phyloP scores from a whole-genome alignment of 2,329 filamentous ascomycete genomes.

The Fusarium chlamydosporum region DNA sequence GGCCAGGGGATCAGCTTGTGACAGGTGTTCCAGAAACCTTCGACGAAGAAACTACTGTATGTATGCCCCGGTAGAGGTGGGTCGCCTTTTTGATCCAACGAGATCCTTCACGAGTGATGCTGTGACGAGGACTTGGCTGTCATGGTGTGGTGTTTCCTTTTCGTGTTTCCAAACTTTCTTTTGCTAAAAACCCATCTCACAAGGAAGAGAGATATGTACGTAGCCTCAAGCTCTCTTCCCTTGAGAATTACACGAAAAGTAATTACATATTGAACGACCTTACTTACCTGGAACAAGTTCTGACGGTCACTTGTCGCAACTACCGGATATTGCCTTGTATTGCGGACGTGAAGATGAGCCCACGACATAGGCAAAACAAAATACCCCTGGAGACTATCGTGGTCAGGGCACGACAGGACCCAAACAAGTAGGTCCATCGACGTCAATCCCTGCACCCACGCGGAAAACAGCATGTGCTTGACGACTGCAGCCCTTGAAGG shows the following conservation, averaged over 20 bases:
- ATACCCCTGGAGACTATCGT: constrained; percentile 34
- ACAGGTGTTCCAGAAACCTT: constrained; percentile 47
- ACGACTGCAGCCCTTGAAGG: constrained; percentile 21
- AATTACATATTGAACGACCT: constrained; percentile 1
- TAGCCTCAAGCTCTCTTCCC: not conserved
- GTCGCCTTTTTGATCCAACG: constrained; percentile 15
- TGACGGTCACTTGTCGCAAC: constrained; percentile 14
- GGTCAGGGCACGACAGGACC: constrained; percentile 21
- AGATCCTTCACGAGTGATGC: constrained; percentile 15
- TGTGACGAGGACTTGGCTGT: constrained; percentile 6
- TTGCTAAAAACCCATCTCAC: constrained; percentile 11
- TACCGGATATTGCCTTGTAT: constrained; percentile 27
- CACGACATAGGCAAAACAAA: constrained; percentile 25
- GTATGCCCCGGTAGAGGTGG: constrained; percentile 16
- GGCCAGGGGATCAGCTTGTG: constrained; percentile 21
- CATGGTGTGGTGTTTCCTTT: constrained; percentile 23
- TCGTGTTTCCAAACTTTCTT: constrained; percentile 3
- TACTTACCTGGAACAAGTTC: constrained; percentile 17
- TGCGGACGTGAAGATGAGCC: constrained; percentile 47
- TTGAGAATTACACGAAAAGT: constrained; percentile 15
- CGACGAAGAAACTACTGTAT: constrained; percentile 22
- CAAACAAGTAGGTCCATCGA: constrained; percentile 37
- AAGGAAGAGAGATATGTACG: not conserved
- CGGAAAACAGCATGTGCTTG: constrained; percentile 23
- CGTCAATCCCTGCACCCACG: constrained; percentile 44